Evolutionary conservation across 2,329 filamentous ascomycete genomes (phyloP), one percentile per base, ranked within the genome.

Genomic region (Sphaerostilbella broomeana): DNA sequence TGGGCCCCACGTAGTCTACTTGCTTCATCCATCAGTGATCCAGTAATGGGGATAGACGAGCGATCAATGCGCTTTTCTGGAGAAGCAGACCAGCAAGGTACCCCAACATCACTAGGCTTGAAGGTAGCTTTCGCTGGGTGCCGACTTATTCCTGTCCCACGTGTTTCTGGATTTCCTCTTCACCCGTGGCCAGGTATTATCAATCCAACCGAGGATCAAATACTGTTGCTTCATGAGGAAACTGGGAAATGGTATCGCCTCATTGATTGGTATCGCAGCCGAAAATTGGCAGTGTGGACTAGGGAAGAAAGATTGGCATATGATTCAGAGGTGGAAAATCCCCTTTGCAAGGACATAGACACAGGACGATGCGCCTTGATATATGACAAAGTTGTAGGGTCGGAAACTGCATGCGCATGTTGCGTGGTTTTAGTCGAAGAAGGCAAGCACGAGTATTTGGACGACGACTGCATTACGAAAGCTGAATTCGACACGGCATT

Each of bases 1-100:
- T 58, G 57, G 54, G 56, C 53, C 4, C 51, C 53, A 1, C 44
- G 36, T 5, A 53, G 45, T 15, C 39, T 54, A 6, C 45, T 52
- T 2, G 40, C 42, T 4, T 47, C 48, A n/a, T 31, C 44, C 5
- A 39, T 42, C 3, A 29, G 46, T 3, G 50, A 52, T 8, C 37
- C 47, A 2, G 38, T 47, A 5, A 26, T 51, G 27, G 40, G 42
- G 0, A 16, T 46, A 3, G 44, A 50, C 35, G 45, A 51, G 21
- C 43, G 49, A 19, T 28, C 44, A 10, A 21, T 48, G 7, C 40
- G 51, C 4, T 47, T 50, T 24, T 28, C 18, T 27, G 11, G 28
- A 11, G 13, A 13, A 6, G 6, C 31, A 4, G 5, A 13, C 6
- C 13, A 12, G 6, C 12, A 44, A 8, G 50, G 47, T 10, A 29